Evolutionary conservation across 768 basidiomycete species (phyloP).

Genomic region (Boletus huronensis): DNA sequence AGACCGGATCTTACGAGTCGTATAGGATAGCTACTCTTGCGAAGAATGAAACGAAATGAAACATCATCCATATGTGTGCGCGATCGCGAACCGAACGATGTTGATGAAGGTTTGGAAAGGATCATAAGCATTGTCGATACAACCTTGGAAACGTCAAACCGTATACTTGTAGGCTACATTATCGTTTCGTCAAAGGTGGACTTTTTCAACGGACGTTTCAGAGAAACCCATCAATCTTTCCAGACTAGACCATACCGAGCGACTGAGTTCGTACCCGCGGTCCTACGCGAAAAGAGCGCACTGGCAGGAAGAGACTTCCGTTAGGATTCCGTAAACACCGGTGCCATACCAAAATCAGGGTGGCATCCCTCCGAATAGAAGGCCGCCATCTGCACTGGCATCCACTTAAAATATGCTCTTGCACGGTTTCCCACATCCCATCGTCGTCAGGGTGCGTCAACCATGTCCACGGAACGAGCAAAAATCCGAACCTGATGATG

Average conservation of each 20-base stretch:
- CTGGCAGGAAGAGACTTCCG: slow-evolving; percentile 1
- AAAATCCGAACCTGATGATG: neutral
- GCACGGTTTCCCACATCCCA: slow-evolving; percentile 1
- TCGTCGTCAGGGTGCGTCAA: slow-evolving; percentile 4
- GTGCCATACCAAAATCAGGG: neutral
- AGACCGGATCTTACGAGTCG: slow-evolving; percentile 21
- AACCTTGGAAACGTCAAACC: neutral
- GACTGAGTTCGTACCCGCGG: neutral
- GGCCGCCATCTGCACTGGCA: neutral
- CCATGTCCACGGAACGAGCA: neutral
- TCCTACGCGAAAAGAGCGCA: slow-evolving; percentile 10
- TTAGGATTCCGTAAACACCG: slow-evolving; percentile 16
- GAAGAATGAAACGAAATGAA: slow-evolving; percentile 50
- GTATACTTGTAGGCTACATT: too few relatives aligned
- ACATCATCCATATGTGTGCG: slow-evolving; percentile 16
- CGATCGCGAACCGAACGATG: slow-evolving; percentile 3
- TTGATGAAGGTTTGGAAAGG: neutral
- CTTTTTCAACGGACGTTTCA: slow-evolving; percentile 15
- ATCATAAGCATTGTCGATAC: neutral
- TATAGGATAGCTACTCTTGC: slow-evolving; percentile 23
- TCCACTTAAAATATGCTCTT: neutral
- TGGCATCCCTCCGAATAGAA: slow-evolving; percentile 2
- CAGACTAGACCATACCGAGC: slow-evolving; percentile 17
- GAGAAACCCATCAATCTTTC: neutral
- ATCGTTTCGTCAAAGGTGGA: neutral